These are phyloP conservation scores for Letharia columbiana DNA, from an alignment of 495 filamentous ascomycete genomes.

Conservation along the genomic window DNA sequence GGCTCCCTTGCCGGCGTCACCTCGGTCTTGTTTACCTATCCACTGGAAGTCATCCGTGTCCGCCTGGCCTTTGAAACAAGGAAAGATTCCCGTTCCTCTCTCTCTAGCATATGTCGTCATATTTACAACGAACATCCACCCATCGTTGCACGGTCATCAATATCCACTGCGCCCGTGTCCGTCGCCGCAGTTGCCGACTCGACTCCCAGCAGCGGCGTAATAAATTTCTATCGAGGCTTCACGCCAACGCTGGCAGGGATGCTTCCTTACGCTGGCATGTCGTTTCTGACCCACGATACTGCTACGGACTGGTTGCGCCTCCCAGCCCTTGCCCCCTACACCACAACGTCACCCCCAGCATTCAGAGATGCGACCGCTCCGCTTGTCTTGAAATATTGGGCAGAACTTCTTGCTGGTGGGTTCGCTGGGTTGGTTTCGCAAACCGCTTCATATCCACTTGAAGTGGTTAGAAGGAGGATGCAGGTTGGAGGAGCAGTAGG, in stretches of 20 bases:
- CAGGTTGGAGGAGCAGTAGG: constrained; percentile 93
- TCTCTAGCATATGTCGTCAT: constrained; percentile 63
- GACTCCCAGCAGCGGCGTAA: constrained; percentile 56
- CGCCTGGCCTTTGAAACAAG: constrained; percentile 91
- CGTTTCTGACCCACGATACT: constrained; percentile 94
- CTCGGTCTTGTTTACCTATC: constrained; percentile 92
- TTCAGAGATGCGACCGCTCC: constrained; percentile 24
- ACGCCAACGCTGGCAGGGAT: constrained; percentile 82
- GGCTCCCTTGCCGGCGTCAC: constrained; percentile 79
- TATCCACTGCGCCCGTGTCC: constrained; percentile 23
- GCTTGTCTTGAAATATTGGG: constrained; percentile 64
- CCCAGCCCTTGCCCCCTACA: constrained; percentile 56
- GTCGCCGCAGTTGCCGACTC: constrained; percentile 29
- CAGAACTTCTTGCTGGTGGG: constrained; percentile 76
- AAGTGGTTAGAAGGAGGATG: constrained; percentile 87
- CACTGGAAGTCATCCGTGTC: constrained; percentile 84
- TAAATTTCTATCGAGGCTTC: constrained; percentile 95
- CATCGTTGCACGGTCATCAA: constrained; percentile 22
- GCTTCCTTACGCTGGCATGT: constrained; percentile 92
- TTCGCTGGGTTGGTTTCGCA: constrained; percentile 81
- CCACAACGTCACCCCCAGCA: constrained; percentile 45
- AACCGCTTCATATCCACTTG: constrained; percentile 84
- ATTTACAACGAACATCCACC: constrained; percentile 68
- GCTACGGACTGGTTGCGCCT: constrained; percentile 70
- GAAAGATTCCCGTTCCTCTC: constrained; percentile 51